A percentile compares a stretch with the other conserved stretches of the same genome.
Evolutionary conservation across 2,329 filamentous ascomycete species (phyloP).

Genomic region (Diaporthe longicolla): DNA sequence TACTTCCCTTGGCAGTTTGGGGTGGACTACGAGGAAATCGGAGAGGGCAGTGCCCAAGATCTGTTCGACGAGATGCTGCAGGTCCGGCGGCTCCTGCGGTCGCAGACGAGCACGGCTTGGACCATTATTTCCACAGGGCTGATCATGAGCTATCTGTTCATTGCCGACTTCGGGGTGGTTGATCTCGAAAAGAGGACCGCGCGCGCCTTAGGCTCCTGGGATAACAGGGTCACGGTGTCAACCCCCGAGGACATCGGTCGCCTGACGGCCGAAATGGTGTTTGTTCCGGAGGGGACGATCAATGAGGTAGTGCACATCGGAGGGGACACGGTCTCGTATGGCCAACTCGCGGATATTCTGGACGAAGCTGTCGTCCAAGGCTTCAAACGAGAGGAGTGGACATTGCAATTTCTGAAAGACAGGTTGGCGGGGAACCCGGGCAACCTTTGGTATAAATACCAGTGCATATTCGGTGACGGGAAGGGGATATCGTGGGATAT

Average conservation of each 20-base stretch:
- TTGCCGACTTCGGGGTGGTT: conserved; percentile 73
- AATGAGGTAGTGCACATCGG: conserved; percentile 69
- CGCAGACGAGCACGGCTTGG: conserved; percentile 67
- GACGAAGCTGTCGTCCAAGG: conserved; percentile 57
- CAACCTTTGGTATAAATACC: conserved; percentile 70
- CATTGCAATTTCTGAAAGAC: conserved; percentile 57
- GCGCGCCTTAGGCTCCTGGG: conserved; percentile 72
- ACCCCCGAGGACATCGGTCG: conserved; percentile 74
- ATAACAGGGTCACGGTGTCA: conserved; percentile 74
- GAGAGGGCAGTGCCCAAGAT: conserved; percentile 70
- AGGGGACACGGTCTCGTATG: conserved; percentile 74
- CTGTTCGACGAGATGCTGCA: conserved; percentile 78
- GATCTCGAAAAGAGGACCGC: conserved; percentile 59
- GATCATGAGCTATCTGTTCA: conserved; percentile 80
- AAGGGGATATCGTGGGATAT: conserved; percentile 72
- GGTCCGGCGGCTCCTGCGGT: conserved; percentile 67
- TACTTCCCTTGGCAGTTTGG: conserved; percentile 83
- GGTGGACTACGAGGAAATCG: conserved; percentile 78
- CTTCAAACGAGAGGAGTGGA: conserved; percentile 67
- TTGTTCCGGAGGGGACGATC: conserved; percentile 53
- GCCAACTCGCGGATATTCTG: conserved; percentile 65
- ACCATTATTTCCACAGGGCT: conserved; percentile 77
- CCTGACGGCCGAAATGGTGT: conserved; percentile 69
- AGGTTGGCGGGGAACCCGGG: conserved; percentile 63
- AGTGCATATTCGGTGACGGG: conserved; percentile 71